phyloP scores from a whole-genome alignment of 495 filamentous ascomycete genomes.

The Daldinia decipiens region DNA sequence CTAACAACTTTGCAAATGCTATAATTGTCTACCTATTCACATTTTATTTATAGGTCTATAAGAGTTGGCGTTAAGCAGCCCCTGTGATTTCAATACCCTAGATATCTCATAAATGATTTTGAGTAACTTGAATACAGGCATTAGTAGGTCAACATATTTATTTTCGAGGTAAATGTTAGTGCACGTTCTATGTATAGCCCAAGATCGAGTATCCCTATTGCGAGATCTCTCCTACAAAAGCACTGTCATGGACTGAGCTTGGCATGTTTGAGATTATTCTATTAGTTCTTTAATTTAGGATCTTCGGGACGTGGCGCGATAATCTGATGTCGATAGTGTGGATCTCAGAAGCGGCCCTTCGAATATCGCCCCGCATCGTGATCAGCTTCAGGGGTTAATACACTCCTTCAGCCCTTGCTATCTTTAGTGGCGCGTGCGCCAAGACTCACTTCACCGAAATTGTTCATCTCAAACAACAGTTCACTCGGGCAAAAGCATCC shows the following conservation, averaged over 20 bases:
- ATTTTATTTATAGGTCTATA: neutral
- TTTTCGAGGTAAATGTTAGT: neutral
- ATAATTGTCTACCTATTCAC: neutral
- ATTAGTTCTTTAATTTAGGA: neutral
- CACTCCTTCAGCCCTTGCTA: neutral
- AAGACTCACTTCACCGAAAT: neutral
- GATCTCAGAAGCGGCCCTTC: constrained; percentile 1
- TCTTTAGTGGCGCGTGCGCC: constrained; percentile 1
- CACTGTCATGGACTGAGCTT: neutral
- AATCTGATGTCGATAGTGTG: constrained; percentile 8
- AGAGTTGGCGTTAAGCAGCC: neutral
- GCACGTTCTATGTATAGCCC: neutral
- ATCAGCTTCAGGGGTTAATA: constrained; percentile 4
- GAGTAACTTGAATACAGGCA: neutral
- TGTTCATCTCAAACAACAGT: neutral
- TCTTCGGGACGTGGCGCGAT: constrained; percentile 5
- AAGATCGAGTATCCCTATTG: neutral
- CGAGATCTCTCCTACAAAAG: neutral
- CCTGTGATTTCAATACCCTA: neutral
- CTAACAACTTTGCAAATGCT: neutral
- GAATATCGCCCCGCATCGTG: neutral
- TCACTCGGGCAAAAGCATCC: neutral
- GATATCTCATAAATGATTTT: neutral
- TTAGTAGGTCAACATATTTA: neutral
- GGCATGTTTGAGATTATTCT: neutral